Percentiles rank a stretch among this genome's conserved stretches.
Evolutionary conservation across 2,329 filamentous ascomycete genomes (phyloP).

Genomic region (Aspergillus sp.): DNA sequence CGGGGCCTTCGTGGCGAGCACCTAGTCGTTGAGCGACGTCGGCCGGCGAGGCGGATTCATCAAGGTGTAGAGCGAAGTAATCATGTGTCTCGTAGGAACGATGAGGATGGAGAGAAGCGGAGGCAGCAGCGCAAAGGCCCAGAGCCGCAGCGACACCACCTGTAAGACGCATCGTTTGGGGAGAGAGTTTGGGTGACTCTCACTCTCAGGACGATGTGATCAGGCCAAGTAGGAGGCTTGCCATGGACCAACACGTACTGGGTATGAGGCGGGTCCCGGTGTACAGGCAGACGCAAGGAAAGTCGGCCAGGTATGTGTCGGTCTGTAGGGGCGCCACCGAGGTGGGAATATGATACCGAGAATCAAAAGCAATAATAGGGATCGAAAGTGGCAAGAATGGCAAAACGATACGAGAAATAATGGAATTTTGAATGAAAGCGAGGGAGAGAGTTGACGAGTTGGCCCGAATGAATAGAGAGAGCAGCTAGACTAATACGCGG

Average conservation of each 20-base stretch:
- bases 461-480: neutral
- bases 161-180: conserved; percentile 26
- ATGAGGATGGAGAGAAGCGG: conserved; percentile 52
- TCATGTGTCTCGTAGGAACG: conserved; percentile 80
- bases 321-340: neutral
- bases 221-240: conserved; percentile 18
- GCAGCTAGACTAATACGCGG: neutral
- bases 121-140: conserved; percentile 47
- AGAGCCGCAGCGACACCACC: conserved; percentile 26
- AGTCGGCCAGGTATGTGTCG: neutral
- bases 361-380: neutral
- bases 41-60: conserved; percentile 64
- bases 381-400: neutral
- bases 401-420: neutral
- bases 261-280: neutral
- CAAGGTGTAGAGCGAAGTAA: conserved; percentile 90
- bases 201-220: conserved; percentile 19
- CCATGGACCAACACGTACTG: conserved; percentile 17
- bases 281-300: neutral
- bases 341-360: neutral
- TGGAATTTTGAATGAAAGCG: neutral
- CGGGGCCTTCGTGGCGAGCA: conserved; percentile 74
- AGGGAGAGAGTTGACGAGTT: neutral
- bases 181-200: neutral
- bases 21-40: conserved; percentile 70